Conservation (phyloP, 1,139 yeast genomes). For the Yamadazyma atmosphaerica region DNA sequence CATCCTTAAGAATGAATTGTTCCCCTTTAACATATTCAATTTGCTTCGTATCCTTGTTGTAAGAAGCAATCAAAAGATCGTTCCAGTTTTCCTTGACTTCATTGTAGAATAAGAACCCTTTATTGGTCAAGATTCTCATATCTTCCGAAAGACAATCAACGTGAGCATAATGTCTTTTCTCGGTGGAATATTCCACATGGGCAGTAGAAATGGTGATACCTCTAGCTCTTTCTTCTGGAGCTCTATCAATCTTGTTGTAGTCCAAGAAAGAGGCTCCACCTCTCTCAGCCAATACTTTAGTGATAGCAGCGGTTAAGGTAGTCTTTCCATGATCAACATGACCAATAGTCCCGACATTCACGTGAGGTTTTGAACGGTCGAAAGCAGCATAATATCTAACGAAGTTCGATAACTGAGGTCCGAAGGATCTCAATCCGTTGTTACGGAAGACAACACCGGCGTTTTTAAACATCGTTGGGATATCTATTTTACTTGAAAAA, state of each 20-base stretch:
- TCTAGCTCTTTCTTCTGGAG: conserved; percentile 99
- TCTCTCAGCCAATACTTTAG: conserved; percentile 82
- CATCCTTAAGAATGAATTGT: conserved; percentile 3
- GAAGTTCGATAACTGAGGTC: conserved; percentile 24
- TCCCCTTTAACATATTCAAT: conserved; percentile 2
- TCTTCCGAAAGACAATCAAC: conserved; percentile 50
- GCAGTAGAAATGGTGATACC: conserved; percentile 99
- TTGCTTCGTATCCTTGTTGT: conserved; percentile 1
- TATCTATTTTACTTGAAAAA: conserved; percentile 8
- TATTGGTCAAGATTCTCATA: conserved; percentile 3
- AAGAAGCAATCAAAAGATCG: conserved; percentile 3
- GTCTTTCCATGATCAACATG: conserved; percentile 99
- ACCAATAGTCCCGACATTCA: conserved; percentile 87
- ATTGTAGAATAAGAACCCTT: conserved; percentile 3
- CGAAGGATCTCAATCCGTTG: too few species aligned
- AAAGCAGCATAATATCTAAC: conserved; percentile 64
- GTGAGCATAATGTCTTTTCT: conserved; percentile 91
- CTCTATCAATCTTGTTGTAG: conserved; percentile 91
- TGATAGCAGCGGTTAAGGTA: conserved; percentile 96
- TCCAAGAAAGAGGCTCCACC: conserved; percentile 96
- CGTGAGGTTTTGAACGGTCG: conserved; percentile 93
- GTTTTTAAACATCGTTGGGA: conserved; percentile 23
- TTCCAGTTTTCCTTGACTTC: conserved; percentile 2
- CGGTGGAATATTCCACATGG: conserved; percentile 94
- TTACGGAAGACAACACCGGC: conserved; percentile 23